A percentile compares a stretch with the other conserved stretches of the same genome.
phyloP scores from a whole-genome alignment of 75 land plant species.

The Pseudotsuga menziesii region DNA sequence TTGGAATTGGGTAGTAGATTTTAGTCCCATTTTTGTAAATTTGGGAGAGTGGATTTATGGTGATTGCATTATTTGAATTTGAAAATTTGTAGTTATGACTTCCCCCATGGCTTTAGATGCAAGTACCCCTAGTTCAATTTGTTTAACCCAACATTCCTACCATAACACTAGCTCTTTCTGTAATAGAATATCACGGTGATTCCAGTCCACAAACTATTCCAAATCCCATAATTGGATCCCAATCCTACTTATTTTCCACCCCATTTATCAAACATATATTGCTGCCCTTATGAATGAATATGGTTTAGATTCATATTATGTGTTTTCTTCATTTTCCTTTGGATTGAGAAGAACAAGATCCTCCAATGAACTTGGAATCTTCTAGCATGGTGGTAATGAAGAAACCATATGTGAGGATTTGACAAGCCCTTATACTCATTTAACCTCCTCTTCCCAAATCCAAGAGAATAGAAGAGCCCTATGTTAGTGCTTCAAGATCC shows the following conservation, averaged over 20 bases:
- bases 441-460: constrained; percentile 31
- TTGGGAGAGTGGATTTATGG: neutral
- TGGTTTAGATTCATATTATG: neutral
- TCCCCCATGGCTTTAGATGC: neutral
- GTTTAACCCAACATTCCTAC: constrained; percentile 4
- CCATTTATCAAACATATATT: constrained; percentile 12
- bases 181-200: neutral
- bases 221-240: constrained; percentile 40
- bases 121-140: neutral
- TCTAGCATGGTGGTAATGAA: constrained; percentile 12
- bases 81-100: neutral
- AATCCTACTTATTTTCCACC: constrained; percentile 47
- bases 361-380: constrained; percentile 27
- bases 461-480: constrained; percentile 56
- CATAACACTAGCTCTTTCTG: constrained; percentile 11
- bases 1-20: too few species aligned
- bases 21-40: neutral
- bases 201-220: constrained; percentile 25
- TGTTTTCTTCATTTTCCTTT: constrained; percentile 3
- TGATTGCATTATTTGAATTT: neutral
- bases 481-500: constrained; percentile 76
- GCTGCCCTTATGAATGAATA: neutral
- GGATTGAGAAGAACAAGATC: constrained; percentile 17
- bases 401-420: constrained; percentile 27
- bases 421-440: constrained; percentile 9